Base-by-base conservation (phyloP, 495 filamentous ascomycete genomes). In the Talaromyces liani region DNA sequence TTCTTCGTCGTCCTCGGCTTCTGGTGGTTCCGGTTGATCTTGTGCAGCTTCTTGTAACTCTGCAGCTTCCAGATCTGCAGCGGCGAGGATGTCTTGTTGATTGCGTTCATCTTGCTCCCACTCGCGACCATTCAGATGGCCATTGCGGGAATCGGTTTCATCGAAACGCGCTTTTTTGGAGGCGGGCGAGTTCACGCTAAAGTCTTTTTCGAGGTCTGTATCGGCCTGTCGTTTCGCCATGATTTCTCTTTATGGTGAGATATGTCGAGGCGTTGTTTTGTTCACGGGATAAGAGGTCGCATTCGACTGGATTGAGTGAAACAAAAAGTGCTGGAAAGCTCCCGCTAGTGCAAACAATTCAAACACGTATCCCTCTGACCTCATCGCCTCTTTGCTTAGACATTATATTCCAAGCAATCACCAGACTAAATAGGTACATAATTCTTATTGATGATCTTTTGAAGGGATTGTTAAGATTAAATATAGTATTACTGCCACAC, bases 211-310 rank as follows among this genome's bases (percentile, higher is more conserved):
- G n/a, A 94, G 79, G 56, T 88, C 79, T 68, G 91, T 85, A 62
- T 88, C 85, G 59, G 91, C 92, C 64, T 82, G 86, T 75, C 92
- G 84, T 75, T 96, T 95, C 14, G 86, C 78, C 87, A 91, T 91
- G 68, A 66, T 72, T 54, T 34, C 65, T 60, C 60, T 14, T 4
- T 51, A 31, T 54, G 47, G n/a, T 63, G 34, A 16, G 47, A 10
- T 60, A 41, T 25, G 8, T 22, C 16, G 70, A 54, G 53, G 20
- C 69, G 61, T 65, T 60, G 61, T 62, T 56, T 62, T 67, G 61
- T 59, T 31, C 59, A 67, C 61, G 45, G 62, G 24, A 63, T 66
- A 39, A 49, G 29, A 60, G 59, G 49, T 58, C 59, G 34, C 27
- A 14, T 39, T 47, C 56, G 9, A 20, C 36, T 24, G 39, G 29